Conservation (phyloP, 805 yeast species). For the Schizosaccharomyces octosporus region DNA sequence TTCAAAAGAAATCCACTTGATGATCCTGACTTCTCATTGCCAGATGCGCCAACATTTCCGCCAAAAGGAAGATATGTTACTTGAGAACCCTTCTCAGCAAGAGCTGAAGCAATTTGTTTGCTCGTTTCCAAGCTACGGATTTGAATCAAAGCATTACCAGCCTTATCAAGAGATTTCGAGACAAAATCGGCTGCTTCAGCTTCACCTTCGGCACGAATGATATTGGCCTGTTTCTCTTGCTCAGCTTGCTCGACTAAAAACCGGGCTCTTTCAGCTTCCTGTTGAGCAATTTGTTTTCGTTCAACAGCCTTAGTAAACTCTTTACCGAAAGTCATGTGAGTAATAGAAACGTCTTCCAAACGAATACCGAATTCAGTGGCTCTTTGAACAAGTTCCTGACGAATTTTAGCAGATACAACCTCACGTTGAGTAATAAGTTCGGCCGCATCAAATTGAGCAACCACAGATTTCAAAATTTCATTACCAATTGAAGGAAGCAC, state of each 20-base stretch:
- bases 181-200: constrained; percentile 95
- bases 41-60: background rate
- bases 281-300: constrained; percentile 96
- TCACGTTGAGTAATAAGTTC: constrained; percentile 94
- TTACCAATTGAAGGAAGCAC: constrained; percentile 82
- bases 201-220: constrained; percentile 96
- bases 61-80: background rate
- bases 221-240: constrained; percentile 84
- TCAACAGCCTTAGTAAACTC: constrained; percentile 97
- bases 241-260: constrained; percentile 86
- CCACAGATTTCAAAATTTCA: constrained; percentile 70
- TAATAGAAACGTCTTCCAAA: constrained; percentile 88
- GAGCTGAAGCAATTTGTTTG: constrained; percentile 75
- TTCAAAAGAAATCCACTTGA: too few relatives aligned
- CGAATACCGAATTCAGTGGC: constrained; percentile 74
- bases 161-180: constrained; percentile 66
- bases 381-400: constrained; percentile 60
- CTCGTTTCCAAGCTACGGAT: constrained; percentile 92
- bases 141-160: constrained; percentile 77
- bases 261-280: constrained; percentile 93
- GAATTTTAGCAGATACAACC: constrained; percentile 67
- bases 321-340: constrained; percentile 89
- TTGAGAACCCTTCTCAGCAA: constrained; percentile 13
- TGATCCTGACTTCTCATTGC: too few relatives aligned
- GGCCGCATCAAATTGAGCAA: constrained; percentile 87